These are phyloP conservation scores for Aspergillus sp. DNA, from an alignment of 2,329 filamentous ascomycete species.

Conservation along the genomic window DNA sequence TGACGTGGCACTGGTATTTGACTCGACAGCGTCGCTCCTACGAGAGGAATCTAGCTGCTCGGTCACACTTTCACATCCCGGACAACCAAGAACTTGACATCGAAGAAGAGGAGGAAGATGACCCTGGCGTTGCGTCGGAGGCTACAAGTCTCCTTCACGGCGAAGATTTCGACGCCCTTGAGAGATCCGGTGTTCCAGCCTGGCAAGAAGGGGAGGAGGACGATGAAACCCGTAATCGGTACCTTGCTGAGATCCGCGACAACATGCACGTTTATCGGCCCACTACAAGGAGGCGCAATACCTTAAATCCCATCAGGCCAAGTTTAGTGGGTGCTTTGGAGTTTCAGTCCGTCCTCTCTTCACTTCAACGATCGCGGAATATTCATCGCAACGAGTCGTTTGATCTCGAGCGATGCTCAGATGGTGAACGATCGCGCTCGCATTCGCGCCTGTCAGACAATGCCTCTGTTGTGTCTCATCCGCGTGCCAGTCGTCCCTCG, in stretches of 20 bases:
- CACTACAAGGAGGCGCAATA: slow-evolving; percentile 66
- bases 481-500: slow-evolving; percentile 31
- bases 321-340: slow-evolving; percentile 92
- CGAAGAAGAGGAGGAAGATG: slow-evolving; percentile 60
- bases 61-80: slow-evolving; percentile 70
- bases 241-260: slow-evolving; percentile 79
- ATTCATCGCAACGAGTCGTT: slow-evolving; percentile 68
- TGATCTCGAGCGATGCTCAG: slow-evolving; percentile 68
- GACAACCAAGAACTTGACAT: slow-evolving; percentile 61
- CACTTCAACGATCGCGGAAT: slow-evolving; percentile 78
- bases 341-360: slow-evolving; percentile 87
- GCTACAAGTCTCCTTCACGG: slow-evolving; percentile 49
- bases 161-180: slow-evolving; percentile 66
- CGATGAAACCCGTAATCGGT: slow-evolving; percentile 58
- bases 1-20: slow-evolving; percentile 88
- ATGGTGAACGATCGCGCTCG: slow-evolving; percentile 54
- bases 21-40: slow-evolving; percentile 63
- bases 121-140: slow-evolving; percentile 48
- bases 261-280: slow-evolving; percentile 88
- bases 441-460: slow-evolving; percentile 50
- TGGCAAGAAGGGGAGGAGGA: slow-evolving; percentile 59
- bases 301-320: slow-evolving; percentile 82
- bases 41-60: slow-evolving; percentile 69
- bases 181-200: slow-evolving; percentile 51
- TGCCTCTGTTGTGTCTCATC: slow-evolving; percentile 52